These are phyloP conservation scores for Citrus sp. DNA, from an alignment of 345 rosid genomes.

Conservation along the genomic window DNA sequence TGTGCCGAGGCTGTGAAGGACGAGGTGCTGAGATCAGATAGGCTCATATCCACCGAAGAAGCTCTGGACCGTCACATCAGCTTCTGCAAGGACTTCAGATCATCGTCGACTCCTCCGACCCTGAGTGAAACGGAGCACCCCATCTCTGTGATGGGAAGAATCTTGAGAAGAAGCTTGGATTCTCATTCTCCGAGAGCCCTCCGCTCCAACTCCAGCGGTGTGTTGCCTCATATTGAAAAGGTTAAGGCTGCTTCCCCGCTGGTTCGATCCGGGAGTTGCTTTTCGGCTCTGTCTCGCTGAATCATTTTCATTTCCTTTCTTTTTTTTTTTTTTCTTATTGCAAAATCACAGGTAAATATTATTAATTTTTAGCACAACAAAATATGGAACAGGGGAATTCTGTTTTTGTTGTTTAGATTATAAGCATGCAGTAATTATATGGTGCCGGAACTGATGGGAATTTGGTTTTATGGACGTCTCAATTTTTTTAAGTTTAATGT, in stretches of 20 bases:
- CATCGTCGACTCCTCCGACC: constrained; percentile 18
- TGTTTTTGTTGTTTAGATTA: not conserved
- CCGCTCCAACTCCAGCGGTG: constrained; percentile 40
- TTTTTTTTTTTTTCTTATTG: no score
- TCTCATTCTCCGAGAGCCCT: constrained; percentile 37
- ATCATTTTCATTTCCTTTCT: not conserved
- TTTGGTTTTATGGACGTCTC: not conserved
- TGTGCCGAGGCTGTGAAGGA: constrained; percentile 62
- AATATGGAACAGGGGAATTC: no score
- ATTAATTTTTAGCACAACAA: not conserved
- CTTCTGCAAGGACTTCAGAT: constrained; percentile 38
- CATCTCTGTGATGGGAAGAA: constrained; percentile 52
- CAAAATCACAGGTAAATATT: constrained; percentile 9
- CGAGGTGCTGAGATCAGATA: constrained; percentile 46
- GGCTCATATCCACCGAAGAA: constrained; percentile 50
- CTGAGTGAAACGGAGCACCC: constrained; percentile 54
- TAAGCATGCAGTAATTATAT: no score
- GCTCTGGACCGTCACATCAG: constrained; percentile 48
- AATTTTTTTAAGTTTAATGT: not conserved
- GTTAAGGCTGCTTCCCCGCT: constrained; percentile 25
- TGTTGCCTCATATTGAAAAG: constrained; percentile 37
- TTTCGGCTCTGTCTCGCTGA: constrained; percentile 53
- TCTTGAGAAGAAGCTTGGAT: constrained; percentile 61
- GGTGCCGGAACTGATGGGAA: not conserved
- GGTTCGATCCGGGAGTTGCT: constrained; percentile 62